Evolutionary conservation across 2,329 filamentous ascomycete genomes (phyloP).

Genomic region (Fusarium sp.): DNA sequence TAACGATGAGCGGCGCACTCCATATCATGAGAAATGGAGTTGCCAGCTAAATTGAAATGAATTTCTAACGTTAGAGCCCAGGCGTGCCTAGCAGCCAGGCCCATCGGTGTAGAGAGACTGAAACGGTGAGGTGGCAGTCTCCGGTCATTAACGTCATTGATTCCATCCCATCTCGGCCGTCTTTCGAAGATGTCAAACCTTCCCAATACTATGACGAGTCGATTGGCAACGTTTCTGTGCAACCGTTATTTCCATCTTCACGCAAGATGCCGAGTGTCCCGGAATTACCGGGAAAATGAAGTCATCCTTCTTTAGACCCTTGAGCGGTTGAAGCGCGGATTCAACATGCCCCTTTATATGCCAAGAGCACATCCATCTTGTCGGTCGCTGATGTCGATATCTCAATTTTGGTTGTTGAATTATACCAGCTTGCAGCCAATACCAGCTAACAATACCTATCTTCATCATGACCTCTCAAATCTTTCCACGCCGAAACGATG

Average conservation of each 20-base stretch:
- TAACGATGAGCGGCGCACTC: no score
- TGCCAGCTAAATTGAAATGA: no score
- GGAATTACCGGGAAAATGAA: background rate
- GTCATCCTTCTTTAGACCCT: background rate
- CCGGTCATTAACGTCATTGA: background rate
- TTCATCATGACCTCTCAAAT: constrained; percentile 10
- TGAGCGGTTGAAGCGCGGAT: background rate
- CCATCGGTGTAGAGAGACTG: no score
- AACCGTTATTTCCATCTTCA: background rate
- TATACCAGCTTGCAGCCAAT: background rate
- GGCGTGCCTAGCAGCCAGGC: no score
- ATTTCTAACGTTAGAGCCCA: no score
- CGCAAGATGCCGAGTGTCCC: background rate
- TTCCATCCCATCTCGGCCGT: background rate
- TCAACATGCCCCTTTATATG: background rate
- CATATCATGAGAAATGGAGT: no score
- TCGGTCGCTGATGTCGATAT: fast-evolving
- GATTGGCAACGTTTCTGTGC: background rate
- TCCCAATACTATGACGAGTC: background rate
- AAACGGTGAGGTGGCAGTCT: background rate
- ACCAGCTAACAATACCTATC: background rate
- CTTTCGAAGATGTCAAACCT: background rate
- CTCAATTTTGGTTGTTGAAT: no score
- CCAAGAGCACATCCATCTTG: background rate
- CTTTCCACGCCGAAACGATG: constrained; percentile 5